These are phyloP conservation scores for Casuarina equisetifolia DNA, from an alignment of 306 rosid genomes.

Conservation along the genomic window DNA sequence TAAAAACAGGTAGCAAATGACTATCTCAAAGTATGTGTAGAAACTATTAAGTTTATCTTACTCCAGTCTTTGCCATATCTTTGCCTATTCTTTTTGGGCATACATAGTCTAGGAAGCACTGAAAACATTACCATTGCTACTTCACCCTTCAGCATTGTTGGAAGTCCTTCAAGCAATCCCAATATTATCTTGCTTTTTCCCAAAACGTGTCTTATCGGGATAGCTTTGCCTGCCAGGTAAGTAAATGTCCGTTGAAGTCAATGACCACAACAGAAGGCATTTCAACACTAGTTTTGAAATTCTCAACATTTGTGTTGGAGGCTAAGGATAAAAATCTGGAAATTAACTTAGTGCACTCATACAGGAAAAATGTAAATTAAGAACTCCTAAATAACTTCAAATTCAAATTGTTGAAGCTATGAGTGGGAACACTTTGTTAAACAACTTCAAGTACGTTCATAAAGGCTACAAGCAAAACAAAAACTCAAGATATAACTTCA, in stretches of 20 bases:
- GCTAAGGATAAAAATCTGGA: neutral
- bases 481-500: neutral
- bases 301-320: neutral
- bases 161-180: conserved; percentile 92
- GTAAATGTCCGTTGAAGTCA: conserved; percentile 21
- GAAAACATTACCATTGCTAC: conserved; percentile 76
- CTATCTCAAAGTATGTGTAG: neutral
- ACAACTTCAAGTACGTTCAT: neutral
- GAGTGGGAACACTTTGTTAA: neutral
- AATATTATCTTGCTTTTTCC: conserved; percentile 89
- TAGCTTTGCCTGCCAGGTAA: conserved; percentile 66
- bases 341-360: neutral
- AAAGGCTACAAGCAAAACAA: conserved; percentile 4
- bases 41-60: neutral
- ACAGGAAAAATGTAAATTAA: conserved; percentile 5
- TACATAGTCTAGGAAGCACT: neutral
- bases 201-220: conserved; percentile 68
- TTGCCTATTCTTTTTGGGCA: neutral
- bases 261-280: conserved; percentile 21
- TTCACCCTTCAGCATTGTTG: conserved; percentile 95
- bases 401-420: neutral
- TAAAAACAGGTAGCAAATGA: neutral
- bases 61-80: neutral
- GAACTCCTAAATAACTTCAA: neutral
- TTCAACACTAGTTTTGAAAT: conserved; percentile 1